Evolutionary conservation across 495 filamentous ascomycete species (phyloP).

Genomic region (Trichocladium uniseriatum): DNA sequence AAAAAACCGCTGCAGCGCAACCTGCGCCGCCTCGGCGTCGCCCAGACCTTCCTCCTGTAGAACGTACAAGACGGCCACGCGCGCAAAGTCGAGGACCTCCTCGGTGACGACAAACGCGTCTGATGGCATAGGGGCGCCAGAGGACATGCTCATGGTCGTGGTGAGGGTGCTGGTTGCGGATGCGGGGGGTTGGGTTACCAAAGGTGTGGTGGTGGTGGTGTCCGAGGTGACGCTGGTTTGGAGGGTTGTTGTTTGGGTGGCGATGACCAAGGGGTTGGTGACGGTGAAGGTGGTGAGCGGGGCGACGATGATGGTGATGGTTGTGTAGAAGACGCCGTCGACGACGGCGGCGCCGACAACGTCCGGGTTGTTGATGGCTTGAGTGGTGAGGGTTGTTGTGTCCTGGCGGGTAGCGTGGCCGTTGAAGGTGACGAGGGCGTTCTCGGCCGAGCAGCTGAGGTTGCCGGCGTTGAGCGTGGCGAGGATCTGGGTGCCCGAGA

Average conservation of each 20-base stretch:
- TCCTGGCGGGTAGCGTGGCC: slow-evolving; percentile 35
- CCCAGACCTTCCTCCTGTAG: slow-evolving; percentile 46
- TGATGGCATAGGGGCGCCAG: slow-evolving; percentile 21
- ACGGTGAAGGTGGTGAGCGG: slow-evolving; percentile 27
- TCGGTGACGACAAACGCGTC: slow-evolving; percentile 33
- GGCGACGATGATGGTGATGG: slow-evolving; percentile 30
- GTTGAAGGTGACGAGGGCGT: slow-evolving; percentile 76
- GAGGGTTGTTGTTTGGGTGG: slow-evolving; percentile 13
- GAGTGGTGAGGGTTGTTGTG: slow-evolving; percentile 6
- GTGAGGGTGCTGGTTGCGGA: slow-evolving; percentile 20
- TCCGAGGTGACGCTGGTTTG: slow-evolving; percentile 25
- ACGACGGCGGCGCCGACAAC: slow-evolving; percentile 19
- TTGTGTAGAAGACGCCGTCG: slow-evolving; percentile 26
- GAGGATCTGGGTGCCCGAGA: slow-evolving; percentile 57
- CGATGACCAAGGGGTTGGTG: neutral
- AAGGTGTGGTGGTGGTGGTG: slow-evolving; percentile 12
- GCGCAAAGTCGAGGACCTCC: slow-evolving; percentile 56
- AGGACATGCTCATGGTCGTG: slow-evolving; percentile 20
- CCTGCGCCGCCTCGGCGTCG: slow-evolving; percentile 49
- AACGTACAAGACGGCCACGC: slow-evolving; percentile 52
- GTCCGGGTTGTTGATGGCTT: slow-evolving; percentile 9
- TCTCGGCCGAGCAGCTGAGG: slow-evolving; percentile 71
- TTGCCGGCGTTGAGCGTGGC: slow-evolving; percentile 64
- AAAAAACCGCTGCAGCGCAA: slow-evolving; percentile 46
- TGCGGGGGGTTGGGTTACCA: slow-evolving; percentile 11